Base-by-base conservation (phyloP, 148 eudicot species). In the Cornus suecica region DNA sequence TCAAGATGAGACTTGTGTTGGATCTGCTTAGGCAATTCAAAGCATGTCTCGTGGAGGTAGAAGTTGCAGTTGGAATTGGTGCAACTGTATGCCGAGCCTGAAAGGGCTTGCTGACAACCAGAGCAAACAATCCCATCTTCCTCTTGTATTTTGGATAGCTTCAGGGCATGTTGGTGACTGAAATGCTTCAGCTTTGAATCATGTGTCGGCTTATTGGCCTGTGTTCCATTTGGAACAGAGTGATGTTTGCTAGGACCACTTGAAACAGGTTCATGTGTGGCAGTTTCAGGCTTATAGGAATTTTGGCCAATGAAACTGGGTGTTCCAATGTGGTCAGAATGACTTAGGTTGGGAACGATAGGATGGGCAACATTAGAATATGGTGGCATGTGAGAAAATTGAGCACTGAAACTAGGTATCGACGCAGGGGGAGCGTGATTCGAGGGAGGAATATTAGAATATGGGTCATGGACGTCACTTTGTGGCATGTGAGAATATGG, bases 1-100 rank as follows among this genome's bases (percentile, higher is more conserved):
- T 80, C 69, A 4, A 70, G 78, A 68, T 87, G 88, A 23, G 88
- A 80, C 56, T 81, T 75, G 71, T 80, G 88, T 41, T 67, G 52
- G 30, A 87, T 58, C 64, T 87, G 73, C 1, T 15, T 69, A 7
- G 87, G 85, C 2, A 78, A 56, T 29, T 78, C 85, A 63, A 77
- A 82, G 72, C 85, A 85, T 24, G 76, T 10, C 32, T 75, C 78
- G 74, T 85, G 85, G 68, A 82, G 88, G 69, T 60, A 23, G 74
- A 80, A 82, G 11, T 64, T 52, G 75, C 88, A 85, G 18, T 69
- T 66, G 28, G 61, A 26, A 5, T 66, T 73, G 0, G 30, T 72
- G 68, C 85, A 82, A 10, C 37, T 67, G 72, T 79, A 82, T 8
- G 74, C 79, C 20, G 71, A 52, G 22, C 83, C 83, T 6, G 63